Conservation (phyloP, 2,329 filamentous ascomycete genomes). For the Aspergillus chevalieri region DNA sequence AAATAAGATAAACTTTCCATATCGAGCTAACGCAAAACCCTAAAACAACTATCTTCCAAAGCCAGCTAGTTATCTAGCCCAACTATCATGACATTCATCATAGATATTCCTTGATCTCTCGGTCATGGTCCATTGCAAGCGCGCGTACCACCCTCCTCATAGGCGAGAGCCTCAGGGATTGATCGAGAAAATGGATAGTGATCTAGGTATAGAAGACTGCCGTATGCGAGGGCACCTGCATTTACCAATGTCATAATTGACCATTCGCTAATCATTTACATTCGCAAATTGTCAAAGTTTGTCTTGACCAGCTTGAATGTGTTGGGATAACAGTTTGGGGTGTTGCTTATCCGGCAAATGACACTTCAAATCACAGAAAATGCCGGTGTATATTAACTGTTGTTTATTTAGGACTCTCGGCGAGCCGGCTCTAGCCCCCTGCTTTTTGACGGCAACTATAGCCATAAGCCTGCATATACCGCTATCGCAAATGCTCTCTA, state of each 20-base stretch:
- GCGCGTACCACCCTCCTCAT: neutral
- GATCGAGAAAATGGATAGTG: neutral
- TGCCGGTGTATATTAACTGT: too few species aligned
- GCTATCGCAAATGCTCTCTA: neutral
- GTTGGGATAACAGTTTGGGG: too few species aligned
- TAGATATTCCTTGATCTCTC: neutral
- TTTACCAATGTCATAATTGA: too few species aligned
- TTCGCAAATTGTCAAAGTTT: too few species aligned
- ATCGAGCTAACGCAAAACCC: neutral
- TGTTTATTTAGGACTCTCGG: too few species aligned
- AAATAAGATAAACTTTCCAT: neutral
- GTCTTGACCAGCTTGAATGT: too few species aligned
- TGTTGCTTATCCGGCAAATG: too few species aligned
- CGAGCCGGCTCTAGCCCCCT: conserved; percentile 27
- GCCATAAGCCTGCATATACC: conserved; percentile 38
- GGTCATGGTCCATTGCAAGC: neutral
- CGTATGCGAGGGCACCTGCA: neutral
- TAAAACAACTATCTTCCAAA: neutral
- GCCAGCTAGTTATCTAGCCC: neutral
- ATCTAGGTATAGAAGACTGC: neutral
- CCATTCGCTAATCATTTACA: too few species aligned
- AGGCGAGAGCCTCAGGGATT: neutral
- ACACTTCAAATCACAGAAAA: too few species aligned
- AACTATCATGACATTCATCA: neutral
- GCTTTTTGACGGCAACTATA: conserved; percentile 37